Evolutionary conservation across 2,329 filamentous ascomycete species (phyloP).

Genomic region (Monilinia fructigena): DNA sequence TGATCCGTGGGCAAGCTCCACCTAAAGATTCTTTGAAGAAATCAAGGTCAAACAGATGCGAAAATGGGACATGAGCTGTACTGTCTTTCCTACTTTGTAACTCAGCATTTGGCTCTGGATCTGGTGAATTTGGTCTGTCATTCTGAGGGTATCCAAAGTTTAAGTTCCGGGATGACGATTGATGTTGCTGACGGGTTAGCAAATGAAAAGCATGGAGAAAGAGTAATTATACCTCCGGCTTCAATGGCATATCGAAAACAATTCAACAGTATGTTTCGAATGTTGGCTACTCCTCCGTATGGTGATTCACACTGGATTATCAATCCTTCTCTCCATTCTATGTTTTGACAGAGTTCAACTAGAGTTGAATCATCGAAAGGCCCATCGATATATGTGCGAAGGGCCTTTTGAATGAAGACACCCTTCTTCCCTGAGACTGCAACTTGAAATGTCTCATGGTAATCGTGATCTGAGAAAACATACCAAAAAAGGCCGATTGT

Average conservation of each 20-base stretch:
- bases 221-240: slow-evolving; percentile 36
- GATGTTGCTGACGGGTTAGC: slow-evolving; percentile 20
- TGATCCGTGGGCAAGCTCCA: slow-evolving; percentile 30
- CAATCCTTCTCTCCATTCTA: slow-evolving; percentile 40
- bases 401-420: slow-evolving; percentile 26
- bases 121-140: slow-evolving; percentile 4
- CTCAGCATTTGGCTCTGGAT: background rate
- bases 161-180: slow-evolving; percentile 20
- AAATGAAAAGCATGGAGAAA: background rate
- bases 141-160: slow-evolving; percentile 22
- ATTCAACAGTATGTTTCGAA: slow-evolving; percentile 45
- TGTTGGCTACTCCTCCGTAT: slow-evolving; percentile 44
- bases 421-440: slow-evolving; percentile 19
- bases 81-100: slow-evolving; percentile 22
- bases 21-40: slow-evolving; percentile 29
- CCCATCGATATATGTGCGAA: slow-evolving; percentile 31
- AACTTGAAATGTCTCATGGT: slow-evolving; percentile 16
- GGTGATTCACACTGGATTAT: slow-evolving; percentile 45
- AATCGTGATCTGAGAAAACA: slow-evolving; percentile 18
- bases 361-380: slow-evolving; percentile 26
- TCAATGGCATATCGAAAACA: slow-evolving; percentile 45
- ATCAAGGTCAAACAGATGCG: slow-evolving; percentile 33
- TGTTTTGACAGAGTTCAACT: slow-evolving; percentile 36
- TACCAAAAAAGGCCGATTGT: slow-evolving; percentile 2
- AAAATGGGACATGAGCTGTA: slow-evolving; percentile 27